Percentiles rank a stretch among this genome's conserved stretches.
Conservation (phyloP, 176 grass and related monocot species). For the Oryza rufipogon region DNA sequence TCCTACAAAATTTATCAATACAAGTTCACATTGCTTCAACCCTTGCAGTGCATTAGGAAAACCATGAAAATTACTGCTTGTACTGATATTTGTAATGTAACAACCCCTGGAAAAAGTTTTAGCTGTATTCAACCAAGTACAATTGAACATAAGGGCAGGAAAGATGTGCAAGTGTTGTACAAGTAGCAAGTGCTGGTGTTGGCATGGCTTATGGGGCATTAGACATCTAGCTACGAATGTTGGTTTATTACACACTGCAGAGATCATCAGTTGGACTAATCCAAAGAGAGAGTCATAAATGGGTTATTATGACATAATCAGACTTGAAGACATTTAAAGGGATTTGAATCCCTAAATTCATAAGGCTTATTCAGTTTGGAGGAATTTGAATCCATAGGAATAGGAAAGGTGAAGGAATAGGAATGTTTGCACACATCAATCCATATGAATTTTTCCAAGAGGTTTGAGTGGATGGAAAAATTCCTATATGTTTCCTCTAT, state of each 20-base stretch:
- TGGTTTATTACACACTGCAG: conserved; percentile 1
- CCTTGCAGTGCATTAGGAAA: not conserved
- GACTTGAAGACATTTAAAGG: not conserved
- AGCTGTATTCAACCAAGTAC: not conserved
- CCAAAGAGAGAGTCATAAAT: not conserved
- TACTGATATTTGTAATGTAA: not conserved
- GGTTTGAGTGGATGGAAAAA: too few species aligned
- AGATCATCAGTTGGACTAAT: not conserved
- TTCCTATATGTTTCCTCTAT: too few species aligned
- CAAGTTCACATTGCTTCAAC: conserved; percentile 11
- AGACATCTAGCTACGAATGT: conserved; percentile 12
- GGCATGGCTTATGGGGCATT: not conserved
- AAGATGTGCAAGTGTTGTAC: not conserved
- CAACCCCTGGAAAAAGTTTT: not conserved
- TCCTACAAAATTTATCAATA: conserved; percentile 58
- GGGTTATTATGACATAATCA: not conserved
- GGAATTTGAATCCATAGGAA: too few species aligned
- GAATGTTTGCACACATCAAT: too few species aligned
- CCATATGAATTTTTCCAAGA: too few species aligned
- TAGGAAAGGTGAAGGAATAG: too few species aligned
- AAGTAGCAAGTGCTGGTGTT: conserved; percentile 1
- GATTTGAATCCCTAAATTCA: too few species aligned
- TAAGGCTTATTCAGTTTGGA: too few species aligned
- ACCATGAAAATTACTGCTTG: conserved; percentile 1
- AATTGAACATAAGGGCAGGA: conserved; percentile 7